Conservation (phyloP, 495 filamentous ascomycete genomes). For the Penicillium pulvis region DNA sequence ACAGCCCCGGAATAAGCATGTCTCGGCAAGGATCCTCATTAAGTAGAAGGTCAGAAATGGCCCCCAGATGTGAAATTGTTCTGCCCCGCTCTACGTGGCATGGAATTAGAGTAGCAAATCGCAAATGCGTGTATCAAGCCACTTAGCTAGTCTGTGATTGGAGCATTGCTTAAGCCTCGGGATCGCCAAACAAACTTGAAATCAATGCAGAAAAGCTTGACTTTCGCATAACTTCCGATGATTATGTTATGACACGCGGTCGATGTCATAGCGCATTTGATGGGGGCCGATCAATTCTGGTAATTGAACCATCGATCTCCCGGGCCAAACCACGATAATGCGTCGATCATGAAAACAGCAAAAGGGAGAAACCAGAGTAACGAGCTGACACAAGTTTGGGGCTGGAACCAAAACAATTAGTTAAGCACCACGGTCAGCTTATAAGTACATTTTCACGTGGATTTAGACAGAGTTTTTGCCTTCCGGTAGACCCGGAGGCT, state of each 20-base stretch:
- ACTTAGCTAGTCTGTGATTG: not conserved
- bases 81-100: not conserved
- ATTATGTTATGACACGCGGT: conserved; percentile 3
- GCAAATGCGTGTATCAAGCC: not conserved
- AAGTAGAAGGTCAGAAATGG: not conserved
- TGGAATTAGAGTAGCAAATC: not conserved
- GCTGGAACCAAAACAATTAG: not conserved
- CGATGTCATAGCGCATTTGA: conserved; percentile 3
- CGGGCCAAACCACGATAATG: conserved; percentile 6
- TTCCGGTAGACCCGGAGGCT: conserved; percentile 40
- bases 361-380: not conserved
- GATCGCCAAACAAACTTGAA: not conserved
- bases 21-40: not conserved
- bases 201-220: not conserved
- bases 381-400: not conserved
- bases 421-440: no score
- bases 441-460: conserved; percentile 1
- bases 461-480: conserved; percentile 10
- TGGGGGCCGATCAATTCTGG: conserved; percentile 3
- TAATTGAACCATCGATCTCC: conserved; percentile 22
- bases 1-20: not conserved
- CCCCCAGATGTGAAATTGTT: not conserved
- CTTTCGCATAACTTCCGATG: not conserved
- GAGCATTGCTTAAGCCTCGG: not conserved
- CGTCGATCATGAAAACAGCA: conserved; percentile 9